These are phyloP conservation scores for Alternaria gansuensis DNA, from an alignment of 2,329 filamentous ascomycete genomes.

Conservation along the genomic window DNA sequence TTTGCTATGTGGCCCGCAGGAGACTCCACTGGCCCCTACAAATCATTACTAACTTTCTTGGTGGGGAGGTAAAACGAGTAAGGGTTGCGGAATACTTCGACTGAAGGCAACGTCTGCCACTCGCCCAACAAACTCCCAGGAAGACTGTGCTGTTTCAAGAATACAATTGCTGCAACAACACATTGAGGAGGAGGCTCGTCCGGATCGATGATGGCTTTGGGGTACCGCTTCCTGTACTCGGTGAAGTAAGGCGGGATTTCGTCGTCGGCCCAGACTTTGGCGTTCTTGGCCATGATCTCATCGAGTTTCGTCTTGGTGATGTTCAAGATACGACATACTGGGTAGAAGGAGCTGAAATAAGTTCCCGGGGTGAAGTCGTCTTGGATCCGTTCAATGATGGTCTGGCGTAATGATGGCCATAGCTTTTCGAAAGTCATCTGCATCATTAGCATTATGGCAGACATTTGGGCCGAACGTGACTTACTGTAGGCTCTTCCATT, in stretches of 20 bases:
- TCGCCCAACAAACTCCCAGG: slow-evolving; percentile 28
- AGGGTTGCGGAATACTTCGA: slow-evolving; percentile 20
- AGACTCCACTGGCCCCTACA: slow-evolving; percentile 1
- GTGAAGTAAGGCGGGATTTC: slow-evolving; percentile 22
- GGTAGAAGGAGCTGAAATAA: slow-evolving; percentile 16
- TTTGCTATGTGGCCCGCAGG: background rate
- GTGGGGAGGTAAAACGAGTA: background rate
- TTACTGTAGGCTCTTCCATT: slow-evolving; percentile 9
- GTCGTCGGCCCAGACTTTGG: slow-evolving; percentile 12
- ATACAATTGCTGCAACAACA: slow-evolving; percentile 27
- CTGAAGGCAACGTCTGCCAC: slow-evolving; percentile 22
- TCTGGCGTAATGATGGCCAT: slow-evolving; percentile 29
- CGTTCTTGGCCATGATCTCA: slow-evolving; percentile 23
- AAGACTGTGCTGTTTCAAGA: slow-evolving; percentile 29
- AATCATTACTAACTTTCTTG: slow-evolving; percentile 9
- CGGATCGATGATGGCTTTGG: slow-evolving; percentile 28
- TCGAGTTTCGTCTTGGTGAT: slow-evolving; percentile 14
- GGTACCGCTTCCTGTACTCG: slow-evolving; percentile 15
- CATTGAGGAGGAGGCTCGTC: slow-evolving; percentile 24
- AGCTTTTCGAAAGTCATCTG: slow-evolving; percentile 29
- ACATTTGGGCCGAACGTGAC: background rate
- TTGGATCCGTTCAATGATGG: slow-evolving; percentile 32
- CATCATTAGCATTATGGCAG: slow-evolving; percentile 1
- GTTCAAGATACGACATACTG: slow-evolving; percentile 25
- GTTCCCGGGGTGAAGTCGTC: slow-evolving; percentile 10